A percentile compares a stretch with the other conserved stretches of the same genome.
Conservation (phyloP, 2,329 filamentous ascomycete species). For the Cytospora leucostoma region DNA sequence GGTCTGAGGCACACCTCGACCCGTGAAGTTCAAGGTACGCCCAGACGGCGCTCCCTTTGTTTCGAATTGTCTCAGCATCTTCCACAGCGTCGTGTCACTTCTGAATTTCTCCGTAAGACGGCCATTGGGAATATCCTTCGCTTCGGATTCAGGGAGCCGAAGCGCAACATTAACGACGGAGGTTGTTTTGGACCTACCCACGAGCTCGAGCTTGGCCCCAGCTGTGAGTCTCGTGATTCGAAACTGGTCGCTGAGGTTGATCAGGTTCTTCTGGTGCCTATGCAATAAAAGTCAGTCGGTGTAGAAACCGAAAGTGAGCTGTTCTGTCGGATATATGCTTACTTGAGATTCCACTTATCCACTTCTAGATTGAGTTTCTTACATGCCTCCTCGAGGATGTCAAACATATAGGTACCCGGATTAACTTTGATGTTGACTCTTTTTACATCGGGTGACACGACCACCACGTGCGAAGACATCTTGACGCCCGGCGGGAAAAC, state of each 20-base stretch:
- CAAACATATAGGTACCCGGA: conserved; percentile 77
- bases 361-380: conserved; percentile 73
- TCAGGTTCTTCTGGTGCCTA: conserved; percentile 78
- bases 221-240: conserved; percentile 78
- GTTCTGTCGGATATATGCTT: conserved; percentile 32
- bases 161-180: conserved; percentile 87
- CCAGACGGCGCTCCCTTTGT: conserved; percentile 65
- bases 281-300: background rate
- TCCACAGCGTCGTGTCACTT: conserved; percentile 86
- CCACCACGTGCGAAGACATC: conserved; percentile 88
- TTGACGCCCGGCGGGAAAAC: conserved; percentile 29
- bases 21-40: conserved; percentile 77
- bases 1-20: conserved; percentile 70
- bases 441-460: conserved; percentile 78
- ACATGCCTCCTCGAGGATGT: conserved; percentile 86
- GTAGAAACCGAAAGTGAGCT: background rate
- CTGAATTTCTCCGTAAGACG: conserved; percentile 83
- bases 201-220: conserved; percentile 90
- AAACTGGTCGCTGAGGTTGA: conserved; percentile 84
- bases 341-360: conserved; percentile 82
- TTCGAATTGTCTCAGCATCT: conserved; percentile 87
- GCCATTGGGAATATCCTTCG: conserved; percentile 60
- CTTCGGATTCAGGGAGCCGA: conserved; percentile 75
- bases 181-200: conserved; percentile 82
- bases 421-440: conserved; percentile 81